Evolutionary conservation across 768 basidiomycete genomes (phyloP).

Genomic region (Leccinum incarnatum): DNA sequence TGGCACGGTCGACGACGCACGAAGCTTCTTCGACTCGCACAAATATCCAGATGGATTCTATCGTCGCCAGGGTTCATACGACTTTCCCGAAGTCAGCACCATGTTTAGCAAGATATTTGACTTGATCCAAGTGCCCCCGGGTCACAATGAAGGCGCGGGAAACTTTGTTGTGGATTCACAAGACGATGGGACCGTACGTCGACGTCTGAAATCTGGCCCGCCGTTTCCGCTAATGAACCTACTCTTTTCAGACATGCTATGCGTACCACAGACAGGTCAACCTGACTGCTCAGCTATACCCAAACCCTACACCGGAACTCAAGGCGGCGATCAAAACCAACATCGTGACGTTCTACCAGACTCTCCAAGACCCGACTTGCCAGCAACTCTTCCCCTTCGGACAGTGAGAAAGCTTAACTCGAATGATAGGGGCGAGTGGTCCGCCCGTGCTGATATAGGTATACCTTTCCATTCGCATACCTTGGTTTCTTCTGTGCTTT

Average conservation of each 20-base stretch:
- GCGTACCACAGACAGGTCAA: constrained; percentile 21
- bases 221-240: background rate
- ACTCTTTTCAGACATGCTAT: constrained; percentile 15
- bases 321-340: constrained; percentile 22
- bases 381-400: constrained; percentile 21
- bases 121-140: constrained; percentile 11
- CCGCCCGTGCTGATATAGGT: background rate
- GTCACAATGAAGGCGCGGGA: constrained; percentile 16
- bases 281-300: constrained; percentile 20
- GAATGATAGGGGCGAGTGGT: background rate
- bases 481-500: too few species aligned
- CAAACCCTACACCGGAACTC: constrained; percentile 20
- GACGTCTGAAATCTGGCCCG: background rate
- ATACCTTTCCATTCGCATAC: too few species aligned
- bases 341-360: constrained; percentile 15
- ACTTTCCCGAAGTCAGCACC: background rate
- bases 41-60: constrained; percentile 18
- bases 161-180: constrained; percentile 13
- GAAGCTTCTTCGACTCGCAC: constrained; percentile 20
- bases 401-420: background rate
- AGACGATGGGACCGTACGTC: constrained; percentile 15
- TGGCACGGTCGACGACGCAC: constrained; percentile 13
- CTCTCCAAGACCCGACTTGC: constrained; percentile 9
- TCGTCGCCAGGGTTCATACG: constrained; percentile 19
- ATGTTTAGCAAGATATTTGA: constrained; percentile 1